Conservation (phyloP, 495 filamentous ascomycete genomes). For the Neurospora sp. region DNA sequence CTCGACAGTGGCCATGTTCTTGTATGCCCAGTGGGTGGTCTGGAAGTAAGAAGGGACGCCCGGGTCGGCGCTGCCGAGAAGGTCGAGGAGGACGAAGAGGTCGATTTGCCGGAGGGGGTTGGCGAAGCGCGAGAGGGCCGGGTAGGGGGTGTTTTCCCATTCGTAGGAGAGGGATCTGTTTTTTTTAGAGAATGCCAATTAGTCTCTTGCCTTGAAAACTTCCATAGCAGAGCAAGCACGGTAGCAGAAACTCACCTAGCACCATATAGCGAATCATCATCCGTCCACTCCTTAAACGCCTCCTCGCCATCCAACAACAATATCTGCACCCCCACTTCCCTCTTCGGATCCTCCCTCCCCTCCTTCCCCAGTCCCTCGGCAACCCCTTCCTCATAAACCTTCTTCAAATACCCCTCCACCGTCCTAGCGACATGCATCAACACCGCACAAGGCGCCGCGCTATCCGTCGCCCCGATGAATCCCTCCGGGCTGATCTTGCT, state of each 20-base stretch:
- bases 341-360: slow-evolving; percentile 15
- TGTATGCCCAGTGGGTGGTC: slow-evolving; percentile 86
- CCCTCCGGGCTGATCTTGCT: slow-evolving; percentile 62
- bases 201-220: neutral
- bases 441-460: slow-evolving; percentile 80
- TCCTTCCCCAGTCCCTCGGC: slow-evolving; percentile 21
- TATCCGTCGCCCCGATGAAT: slow-evolving; percentile 84
- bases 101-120: slow-evolving; percentile 65
- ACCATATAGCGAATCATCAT: slow-evolving; percentile 71
- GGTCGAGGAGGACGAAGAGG: slow-evolving; percentile 77
- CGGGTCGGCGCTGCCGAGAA: slow-evolving; percentile 61
- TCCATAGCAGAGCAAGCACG: neutral
- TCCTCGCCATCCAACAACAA: slow-evolving; percentile 86
- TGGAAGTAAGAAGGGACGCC: slow-evolving; percentile 68
- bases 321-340: slow-evolving; percentile 65
- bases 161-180: slow-evolving; percentile 55
- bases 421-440: slow-evolving; percentile 53
- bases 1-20: slow-evolving; percentile 57
- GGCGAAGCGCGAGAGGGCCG: slow-evolving; percentile 57
- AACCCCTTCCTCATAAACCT: slow-evolving; percentile 27
- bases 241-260: slow-evolving; percentile 37
- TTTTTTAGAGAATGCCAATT: neutral
- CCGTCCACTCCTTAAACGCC: slow-evolving; percentile 67
- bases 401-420: slow-evolving; percentile 30
- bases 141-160: slow-evolving; percentile 62